These are phyloP conservation scores for Ceratobasidium theobromae DNA, from an alignment of 1,284 basidiomycete species.

Conservation along the genomic window DNA sequence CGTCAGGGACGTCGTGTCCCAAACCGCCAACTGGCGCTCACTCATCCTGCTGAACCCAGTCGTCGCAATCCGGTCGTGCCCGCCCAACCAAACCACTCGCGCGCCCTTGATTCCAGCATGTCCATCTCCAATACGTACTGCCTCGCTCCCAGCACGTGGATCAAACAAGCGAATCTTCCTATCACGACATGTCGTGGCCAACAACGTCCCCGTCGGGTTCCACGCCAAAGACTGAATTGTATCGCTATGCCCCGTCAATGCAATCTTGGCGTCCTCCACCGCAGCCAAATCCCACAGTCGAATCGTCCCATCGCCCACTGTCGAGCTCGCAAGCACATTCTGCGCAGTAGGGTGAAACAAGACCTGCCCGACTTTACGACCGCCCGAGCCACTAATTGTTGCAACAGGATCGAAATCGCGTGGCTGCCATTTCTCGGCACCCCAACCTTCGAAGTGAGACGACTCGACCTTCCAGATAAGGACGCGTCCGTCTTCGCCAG, in stretches of 20 bases:
- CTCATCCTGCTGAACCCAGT: constrained; percentile 97
- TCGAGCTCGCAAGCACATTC: constrained; percentile 77
- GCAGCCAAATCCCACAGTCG: constrained; percentile 89
- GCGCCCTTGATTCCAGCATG: constrained; percentile 95
- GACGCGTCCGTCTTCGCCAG: constrained; percentile 90
- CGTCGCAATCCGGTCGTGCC: constrained; percentile 82
- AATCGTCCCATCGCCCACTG: constrained; percentile 86
- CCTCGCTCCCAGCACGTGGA: constrained; percentile 73
- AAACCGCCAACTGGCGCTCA: constrained; percentile 84
- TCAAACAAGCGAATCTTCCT: constrained; percentile 92
- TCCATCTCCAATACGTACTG: constrained; percentile 81
- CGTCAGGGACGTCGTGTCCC: constrained; percentile 74
- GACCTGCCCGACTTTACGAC: constrained; percentile 94
- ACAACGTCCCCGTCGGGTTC: constrained; percentile 76
- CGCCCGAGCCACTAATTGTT: constrained; percentile 68
- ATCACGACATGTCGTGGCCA: constrained; percentile 85
- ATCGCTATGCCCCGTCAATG: constrained; percentile 79
- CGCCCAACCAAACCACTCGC: constrained; percentile 89
- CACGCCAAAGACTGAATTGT: constrained; percentile 86
- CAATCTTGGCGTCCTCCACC: constrained; percentile 61
- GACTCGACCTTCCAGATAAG: constrained; percentile 86
- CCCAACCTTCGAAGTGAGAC: constrained; percentile 80
- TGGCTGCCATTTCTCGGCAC: constrained; percentile 76
- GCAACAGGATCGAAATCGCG: constrained; percentile 82
- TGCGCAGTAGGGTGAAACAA: constrained; percentile 91